Conservation (phyloP, 116 monocot genomes). For the Cymodocea nodosa region DNA sequence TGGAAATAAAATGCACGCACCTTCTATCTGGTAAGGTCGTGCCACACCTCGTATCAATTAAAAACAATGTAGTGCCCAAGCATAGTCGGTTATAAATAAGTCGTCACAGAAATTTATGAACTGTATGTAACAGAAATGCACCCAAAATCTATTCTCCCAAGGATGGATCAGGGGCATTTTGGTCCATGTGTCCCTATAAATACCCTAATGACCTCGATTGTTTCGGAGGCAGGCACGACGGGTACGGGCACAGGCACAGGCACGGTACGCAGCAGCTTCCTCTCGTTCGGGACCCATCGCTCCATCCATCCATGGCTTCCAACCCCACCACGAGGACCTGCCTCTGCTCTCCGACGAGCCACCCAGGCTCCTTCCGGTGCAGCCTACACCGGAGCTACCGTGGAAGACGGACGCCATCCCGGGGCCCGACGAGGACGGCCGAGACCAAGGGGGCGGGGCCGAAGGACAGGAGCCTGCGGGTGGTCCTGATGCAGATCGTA, state of each 20-base stretch:
- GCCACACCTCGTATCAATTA: too few species aligned
- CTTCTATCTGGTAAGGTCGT: too few species aligned
- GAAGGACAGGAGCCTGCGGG: conserved; percentile 10
- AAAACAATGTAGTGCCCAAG: too few species aligned
- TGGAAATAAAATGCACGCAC: too few species aligned
- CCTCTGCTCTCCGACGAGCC: conserved; percentile 44
- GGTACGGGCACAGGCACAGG: too few species aligned
- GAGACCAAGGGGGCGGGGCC: not conserved
- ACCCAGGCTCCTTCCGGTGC: conserved; percentile 57
- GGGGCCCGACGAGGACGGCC: not conserved
- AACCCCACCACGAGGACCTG: conserved; percentile 12
- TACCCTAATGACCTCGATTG: not conserved
- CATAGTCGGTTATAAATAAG: too few species aligned
- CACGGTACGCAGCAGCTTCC: too few species aligned
- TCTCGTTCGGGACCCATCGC: not conserved
- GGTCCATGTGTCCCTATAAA: not conserved
- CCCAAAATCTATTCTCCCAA: too few species aligned
- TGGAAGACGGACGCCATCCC: not conserved
- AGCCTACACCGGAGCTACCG: conserved; percentile 25
- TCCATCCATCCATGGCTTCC: conserved; percentile 5
- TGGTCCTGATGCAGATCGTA: conserved; percentile 7
- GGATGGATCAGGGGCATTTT: not conserved
- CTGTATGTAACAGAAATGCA: too few species aligned
- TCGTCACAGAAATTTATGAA: too few species aligned
- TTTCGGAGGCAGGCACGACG: too few species aligned